These are phyloP conservation scores for Pseudogymnoascus destructans DNA, from an alignment of 2,329 filamentous ascomycete genomes.

Conservation along the genomic window DNA sequence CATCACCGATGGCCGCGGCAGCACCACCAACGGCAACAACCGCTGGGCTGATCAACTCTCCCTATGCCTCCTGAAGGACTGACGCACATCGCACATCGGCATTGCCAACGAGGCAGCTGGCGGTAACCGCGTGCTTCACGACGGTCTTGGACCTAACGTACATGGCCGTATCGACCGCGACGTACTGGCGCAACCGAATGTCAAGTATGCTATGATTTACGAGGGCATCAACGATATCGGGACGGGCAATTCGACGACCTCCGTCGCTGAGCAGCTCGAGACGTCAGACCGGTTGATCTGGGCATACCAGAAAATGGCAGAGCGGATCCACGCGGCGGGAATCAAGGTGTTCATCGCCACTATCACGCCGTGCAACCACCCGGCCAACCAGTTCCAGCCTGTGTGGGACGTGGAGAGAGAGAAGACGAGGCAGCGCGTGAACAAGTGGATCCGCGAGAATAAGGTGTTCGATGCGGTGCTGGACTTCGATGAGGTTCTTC, in stretches of 20 bases:
- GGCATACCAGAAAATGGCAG: constrained; percentile 43
- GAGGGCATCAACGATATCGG: constrained; percentile 55
- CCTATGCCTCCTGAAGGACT: constrained; percentile 30
- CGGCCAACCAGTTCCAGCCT: constrained; percentile 25
- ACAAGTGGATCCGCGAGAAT: constrained; percentile 42
- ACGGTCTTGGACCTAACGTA: constrained; percentile 46
- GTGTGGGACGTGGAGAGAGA: constrained; percentile 42
- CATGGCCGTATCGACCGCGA: constrained; percentile 46
- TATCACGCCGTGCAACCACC: constrained; percentile 43
- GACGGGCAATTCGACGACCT: constrained; percentile 28
- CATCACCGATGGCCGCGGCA: constrained; percentile 52
- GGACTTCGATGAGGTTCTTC: constrained; percentile 45
- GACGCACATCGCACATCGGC: constrained; percentile 30
- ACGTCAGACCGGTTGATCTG: constrained; percentile 37
- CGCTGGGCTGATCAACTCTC: constrained; percentile 37
- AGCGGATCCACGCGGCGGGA: constrained; percentile 37
- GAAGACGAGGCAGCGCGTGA: constrained; percentile 39
- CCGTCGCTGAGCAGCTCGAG: constrained; percentile 30
- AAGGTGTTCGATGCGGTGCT: constrained; percentile 46
- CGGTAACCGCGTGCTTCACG: constrained; percentile 46
- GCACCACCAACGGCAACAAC: constrained; percentile 44
- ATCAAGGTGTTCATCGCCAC: constrained; percentile 46
- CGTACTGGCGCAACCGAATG: constrained; percentile 40
- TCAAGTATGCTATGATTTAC: constrained; percentile 44
- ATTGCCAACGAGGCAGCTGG: constrained; percentile 50